Evolutionary conservation across 805 yeast genomes (phyloP).

Genomic region (Wickerhamiella shivajii): DNA sequence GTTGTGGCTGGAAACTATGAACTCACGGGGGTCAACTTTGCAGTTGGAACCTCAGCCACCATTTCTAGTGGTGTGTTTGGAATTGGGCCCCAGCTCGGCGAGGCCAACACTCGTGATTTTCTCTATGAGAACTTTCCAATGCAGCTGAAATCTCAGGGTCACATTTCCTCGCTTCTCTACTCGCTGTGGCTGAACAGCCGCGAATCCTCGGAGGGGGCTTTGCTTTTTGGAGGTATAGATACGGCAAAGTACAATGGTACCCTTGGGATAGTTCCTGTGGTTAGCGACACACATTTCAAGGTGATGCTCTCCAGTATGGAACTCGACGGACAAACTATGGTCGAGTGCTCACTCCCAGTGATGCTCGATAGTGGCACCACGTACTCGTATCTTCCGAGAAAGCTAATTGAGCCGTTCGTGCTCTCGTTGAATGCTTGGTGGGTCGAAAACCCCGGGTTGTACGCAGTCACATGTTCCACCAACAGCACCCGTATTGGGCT

Average conservation of each 20-base stretch:
- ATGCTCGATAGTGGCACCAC: slow-evolving; percentile 14
- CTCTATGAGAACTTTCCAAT: slow-evolving; percentile 24
- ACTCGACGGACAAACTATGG: background rate
- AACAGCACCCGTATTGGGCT: slow-evolving; percentile 8
- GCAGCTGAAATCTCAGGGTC: slow-evolving; percentile 28
- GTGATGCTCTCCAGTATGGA: slow-evolving; percentile 6
- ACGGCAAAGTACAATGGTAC: slow-evolving; percentile 28
- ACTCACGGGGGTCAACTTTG: background rate
- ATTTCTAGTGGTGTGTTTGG: slow-evolving; percentile 4
- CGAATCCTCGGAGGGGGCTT: slow-evolving; percentile 23
- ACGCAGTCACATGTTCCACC: slow-evolving; percentile 20
- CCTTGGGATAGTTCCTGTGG: slow-evolving; percentile 23
- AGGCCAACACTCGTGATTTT: slow-evolving; percentile 9
- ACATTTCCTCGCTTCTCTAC: slow-evolving; percentile 29
- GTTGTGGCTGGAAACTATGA: slow-evolving; percentile 1
- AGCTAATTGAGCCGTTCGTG: slow-evolving; percentile 22
- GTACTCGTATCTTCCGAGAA: slow-evolving; percentile 16
- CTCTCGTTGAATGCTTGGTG: slow-evolving; percentile 29
- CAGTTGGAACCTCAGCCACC: background rate
- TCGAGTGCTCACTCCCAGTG: slow-evolving; percentile 6
- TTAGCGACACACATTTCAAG: background rate
- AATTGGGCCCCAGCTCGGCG: background rate
- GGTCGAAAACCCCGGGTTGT: slow-evolving; percentile 26
- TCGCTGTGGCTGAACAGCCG: slow-evolving; percentile 32
- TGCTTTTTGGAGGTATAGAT: slow-evolving; percentile 34